Evolutionary conservation across 2,329 filamentous ascomycete species (phyloP).

Genomic region (Fusarium bulbicola): DNA sequence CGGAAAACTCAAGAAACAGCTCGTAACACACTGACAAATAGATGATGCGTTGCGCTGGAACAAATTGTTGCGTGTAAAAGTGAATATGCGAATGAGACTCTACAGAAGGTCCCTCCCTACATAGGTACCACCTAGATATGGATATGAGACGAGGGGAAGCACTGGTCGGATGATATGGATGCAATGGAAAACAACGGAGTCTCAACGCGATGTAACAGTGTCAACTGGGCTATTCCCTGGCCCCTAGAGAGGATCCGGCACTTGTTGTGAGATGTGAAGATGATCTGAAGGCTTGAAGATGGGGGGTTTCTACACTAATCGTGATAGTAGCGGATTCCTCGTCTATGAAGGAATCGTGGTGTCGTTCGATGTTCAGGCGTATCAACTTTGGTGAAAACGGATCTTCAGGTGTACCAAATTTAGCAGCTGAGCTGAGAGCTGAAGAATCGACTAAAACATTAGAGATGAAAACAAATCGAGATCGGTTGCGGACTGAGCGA

Average conservation of each 20-base stretch:
- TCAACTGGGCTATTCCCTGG: slow-evolving; percentile 33
- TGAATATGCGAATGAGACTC: slow-evolving; percentile 32
- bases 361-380: slow-evolving; percentile 19
- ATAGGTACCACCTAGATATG: not conserved
- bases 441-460: not conserved
- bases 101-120: not conserved
- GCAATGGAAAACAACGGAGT: slow-evolving; percentile 15
- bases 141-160: slow-evolving; percentile 33
- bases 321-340: not conserved
- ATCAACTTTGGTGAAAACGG: not conserved
- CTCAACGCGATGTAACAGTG: slow-evolving; percentile 33
- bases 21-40: slow-evolving; percentile 22
- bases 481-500: not conserved
- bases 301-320: not conserved
- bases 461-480: slow-evolving; percentile 20
- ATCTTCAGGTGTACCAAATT: slow-evolving; percentile 6
- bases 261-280: slow-evolving; percentile 19
- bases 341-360: slow-evolving; percentile 6
- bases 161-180: slow-evolving; percentile 21
- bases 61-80: slow-evolving; percentile 17
- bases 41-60: slow-evolving; percentile 31
- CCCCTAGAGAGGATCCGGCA: slow-evolving; percentile 33
- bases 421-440: not conserved
- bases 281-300: slow-evolving; percentile 13
- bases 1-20: slow-evolving; percentile 1